Evolutionary conservation across 1,284 basidiomycete species (phyloP).

Genomic region (Schizophyllum commune): DNA sequence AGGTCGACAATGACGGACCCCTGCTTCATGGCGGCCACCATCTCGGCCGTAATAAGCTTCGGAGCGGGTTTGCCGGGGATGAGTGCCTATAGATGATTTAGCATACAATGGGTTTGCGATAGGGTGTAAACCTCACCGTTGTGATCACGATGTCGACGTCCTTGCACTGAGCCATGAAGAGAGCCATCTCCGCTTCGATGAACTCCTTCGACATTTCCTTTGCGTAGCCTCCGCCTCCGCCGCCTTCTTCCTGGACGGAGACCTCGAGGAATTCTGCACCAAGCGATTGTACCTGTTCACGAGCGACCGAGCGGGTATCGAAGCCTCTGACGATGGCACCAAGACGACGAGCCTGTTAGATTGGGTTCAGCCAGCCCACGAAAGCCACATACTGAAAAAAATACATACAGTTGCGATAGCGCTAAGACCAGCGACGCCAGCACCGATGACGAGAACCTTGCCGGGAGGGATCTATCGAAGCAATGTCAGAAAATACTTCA

Average conservation of each 20-base stretch:
- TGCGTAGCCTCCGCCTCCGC: slow-evolving; percentile 77
- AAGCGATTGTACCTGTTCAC: slow-evolving; percentile 81
- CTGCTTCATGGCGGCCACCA: slow-evolving; percentile 82
- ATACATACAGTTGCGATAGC: slow-evolving; percentile 58
- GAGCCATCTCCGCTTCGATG: slow-evolving; percentile 80
- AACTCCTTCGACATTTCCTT: slow-evolving; percentile 89
- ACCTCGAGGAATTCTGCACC: slow-evolving; percentile 85
- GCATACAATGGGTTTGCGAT: too few species aligned
- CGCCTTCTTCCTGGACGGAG: slow-evolving; percentile 67
- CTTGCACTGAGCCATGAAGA: slow-evolving; percentile 79
- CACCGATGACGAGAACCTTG: slow-evolving; percentile 80
- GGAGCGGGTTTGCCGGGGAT: slow-evolving; percentile 81
- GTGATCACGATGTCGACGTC: slow-evolving; percentile 85
- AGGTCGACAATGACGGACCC: slow-evolving; percentile 82
- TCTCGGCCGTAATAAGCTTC: slow-evolving; percentile 73
- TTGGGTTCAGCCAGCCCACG: neutral
- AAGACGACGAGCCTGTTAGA: slow-evolving; percentile 60
- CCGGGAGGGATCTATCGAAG: slow-evolving; percentile 66
- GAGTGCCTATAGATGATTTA: slow-evolving; percentile 41
- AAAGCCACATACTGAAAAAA: neutral
- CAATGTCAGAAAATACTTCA: neutral
- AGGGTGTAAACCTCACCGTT: too few species aligned
- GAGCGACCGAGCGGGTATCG: slow-evolving; percentile 74
- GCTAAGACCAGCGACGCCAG: slow-evolving; percentile 79
- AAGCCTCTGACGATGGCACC: slow-evolving; percentile 84